Evolutionary conservation across 345 rosid species (phyloP), one percentile per base, ranked within the genome.

Genomic region (Camelina laxa): DNA sequence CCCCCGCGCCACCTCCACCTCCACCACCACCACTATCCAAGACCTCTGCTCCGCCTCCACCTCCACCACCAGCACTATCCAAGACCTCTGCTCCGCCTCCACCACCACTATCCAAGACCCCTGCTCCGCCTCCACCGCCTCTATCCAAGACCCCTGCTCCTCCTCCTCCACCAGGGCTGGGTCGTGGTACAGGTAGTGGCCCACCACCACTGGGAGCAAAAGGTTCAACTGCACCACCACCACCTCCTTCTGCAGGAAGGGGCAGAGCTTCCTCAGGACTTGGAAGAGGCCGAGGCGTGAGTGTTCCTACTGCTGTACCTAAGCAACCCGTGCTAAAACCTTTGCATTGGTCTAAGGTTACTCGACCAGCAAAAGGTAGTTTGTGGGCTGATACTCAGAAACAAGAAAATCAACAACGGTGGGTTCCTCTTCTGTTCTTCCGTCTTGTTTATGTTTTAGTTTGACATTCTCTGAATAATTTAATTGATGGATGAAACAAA

Each of bases 301-400:
- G 56, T 72, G 89, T 80, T 57, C 65, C 84, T 76, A 55, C 72
- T 80, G 82, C 19, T 76, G 84, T 81, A 38, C 89, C 96, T 41
- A 94, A 86, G 85, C 91, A 72, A 80, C 21, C 88, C 65, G 80
- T 87, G 17, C 73, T 94, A 69, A 94, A 91, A 82, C 97, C 98
- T 65, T 82, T 91, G 58, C 97, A 94, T 82, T 94, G 98, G 98
- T 92, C 87, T 33, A 94, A 94, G 88, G 97, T 94, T 65, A 90
- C 96, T 62, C 88, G 97, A 70, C 84, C 97, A 73, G 65, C 85
- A 84, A 89, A 87, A 82, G 98, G 98, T 62, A 94, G 97, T 85
- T 77, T 94, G 74, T 94, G 98, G 98, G 98, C 95, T 69, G 98
- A 94, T 80, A 82, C 91, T 70, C 90, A 83, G 70, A 85, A 91